Conservation (phyloP, 2,329 filamentous ascomycete genomes). For the Elsinoe necatrix region DNA sequence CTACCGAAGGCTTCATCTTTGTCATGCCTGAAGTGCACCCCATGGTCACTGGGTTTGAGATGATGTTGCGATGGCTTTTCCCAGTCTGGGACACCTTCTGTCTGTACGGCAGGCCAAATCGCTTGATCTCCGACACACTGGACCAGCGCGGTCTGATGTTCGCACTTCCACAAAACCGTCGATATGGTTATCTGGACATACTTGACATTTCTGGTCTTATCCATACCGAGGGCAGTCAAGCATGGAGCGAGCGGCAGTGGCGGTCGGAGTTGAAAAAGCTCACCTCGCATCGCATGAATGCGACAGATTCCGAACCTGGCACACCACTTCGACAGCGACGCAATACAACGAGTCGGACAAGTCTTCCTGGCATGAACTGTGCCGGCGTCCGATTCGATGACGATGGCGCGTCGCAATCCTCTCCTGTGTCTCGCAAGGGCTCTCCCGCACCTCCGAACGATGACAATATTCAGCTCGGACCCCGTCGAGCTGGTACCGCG, state of each 20-base stretch:
- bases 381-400: slow-evolving; percentile 38
- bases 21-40: slow-evolving; percentile 92
- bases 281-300: slow-evolving; percentile 68
- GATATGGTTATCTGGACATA: slow-evolving; percentile 85
- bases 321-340: slow-evolving; percentile 31
- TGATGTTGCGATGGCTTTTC: slow-evolving; percentile 86
- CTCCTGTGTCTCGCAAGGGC: slow-evolving; percentile 37
- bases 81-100: slow-evolving; percentile 89
- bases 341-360: slow-evolving; percentile 33
- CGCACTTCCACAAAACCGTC: slow-evolving; percentile 80
- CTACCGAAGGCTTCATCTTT: slow-evolving; percentile 89
- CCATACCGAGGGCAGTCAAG: slow-evolving; percentile 62
- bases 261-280: slow-evolving; percentile 79
- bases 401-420: slow-evolving; percentile 33
- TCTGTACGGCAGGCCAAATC: slow-evolving; percentile 80
- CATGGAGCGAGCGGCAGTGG: slow-evolving; percentile 85
- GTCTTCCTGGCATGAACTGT: slow-evolving; percentile 29
- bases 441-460: slow-evolving; percentile 32
- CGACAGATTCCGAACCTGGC: slow-evolving; percentile 22
- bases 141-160: slow-evolving; percentile 94
- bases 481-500: slow-evolving; percentile 38
- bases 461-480: slow-evolving; percentile 24
- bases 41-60: slow-evolving; percentile 90
- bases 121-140: slow-evolving; percentile 76
- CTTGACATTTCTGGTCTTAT: slow-evolving; percentile 77